Base-by-base conservation (phyloP, 225 moss, liverwort and hornwort genomes). In the Marchantia polymorpha region DNA sequence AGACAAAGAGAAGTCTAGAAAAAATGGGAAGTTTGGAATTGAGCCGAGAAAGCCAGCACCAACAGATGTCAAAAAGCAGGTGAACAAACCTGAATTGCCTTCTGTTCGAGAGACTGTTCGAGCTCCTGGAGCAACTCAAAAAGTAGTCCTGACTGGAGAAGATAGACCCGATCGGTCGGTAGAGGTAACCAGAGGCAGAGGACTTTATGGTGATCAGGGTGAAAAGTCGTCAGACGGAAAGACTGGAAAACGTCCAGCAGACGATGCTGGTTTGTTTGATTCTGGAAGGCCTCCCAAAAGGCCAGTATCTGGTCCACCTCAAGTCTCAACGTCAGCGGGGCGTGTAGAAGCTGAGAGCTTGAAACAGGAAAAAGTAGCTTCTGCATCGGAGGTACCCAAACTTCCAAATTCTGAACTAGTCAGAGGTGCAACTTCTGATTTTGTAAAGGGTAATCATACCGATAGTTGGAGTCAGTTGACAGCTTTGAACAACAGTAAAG, bases 241-340 rank as follows among this genome's bases (percentile, higher is more conserved):
- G 87, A 90, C 82, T 83, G 87, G 86, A 7, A 96, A 96, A 82
- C 90, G 96, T 69, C 79, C 82, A 60, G 73, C 87, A 64, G 95
- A 93, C 51, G 96, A 96, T 54, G 68, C 86, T 78, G 79, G 81
- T 47, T 81, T 60, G 61, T 64, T 64, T 72, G 94, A 96, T 64
- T 77, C 86, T 77, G 74, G 89, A 77, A 90, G 91, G 84, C 83
- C 78, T 29, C 80, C 88, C 48, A 96, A 94, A 79, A 91, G 89
- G 85, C 86, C 87, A 27, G 82, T 88, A 30, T 80, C 86, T 83
- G 90, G 86, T 75, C 85, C 87, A 75, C 79, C 85, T 77, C 92
- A 85, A 47, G 87, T 83, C 75, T 49, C 90, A 61, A 61, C 84
- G 14, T 31, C 76, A 63, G 20, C 79, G 67, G 90, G 74, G 71